Evolutionary conservation across 75 land plant genomes (phyloP).

Genomic region (Cryptomeria japonica): DNA sequence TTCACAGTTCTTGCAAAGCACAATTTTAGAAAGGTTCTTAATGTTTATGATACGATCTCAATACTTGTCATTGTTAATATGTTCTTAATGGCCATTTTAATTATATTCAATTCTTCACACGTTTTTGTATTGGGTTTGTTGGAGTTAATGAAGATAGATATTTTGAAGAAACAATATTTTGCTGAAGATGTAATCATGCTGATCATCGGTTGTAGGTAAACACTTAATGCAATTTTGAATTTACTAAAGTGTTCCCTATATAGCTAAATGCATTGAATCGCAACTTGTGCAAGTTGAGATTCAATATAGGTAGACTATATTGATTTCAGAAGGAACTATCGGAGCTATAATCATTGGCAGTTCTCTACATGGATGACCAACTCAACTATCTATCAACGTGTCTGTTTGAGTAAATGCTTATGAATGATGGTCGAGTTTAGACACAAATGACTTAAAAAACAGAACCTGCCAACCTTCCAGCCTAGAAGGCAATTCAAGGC

Average conservation of each 20-base stretch:
- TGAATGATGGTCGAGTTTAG: no score
- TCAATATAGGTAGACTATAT: no score
- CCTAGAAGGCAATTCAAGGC: no score
- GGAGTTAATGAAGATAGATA: background rate
- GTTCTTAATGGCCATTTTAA: background rate
- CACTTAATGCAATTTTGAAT: no score
- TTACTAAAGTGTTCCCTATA: no score
- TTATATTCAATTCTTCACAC: background rate
- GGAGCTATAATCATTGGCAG: background rate
- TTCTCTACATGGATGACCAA: background rate
- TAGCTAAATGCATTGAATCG: no score
- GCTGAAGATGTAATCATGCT: background rate
- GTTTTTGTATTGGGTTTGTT: no score
- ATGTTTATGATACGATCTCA: no score
- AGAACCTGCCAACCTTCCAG: no score
- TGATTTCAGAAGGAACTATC: background rate
- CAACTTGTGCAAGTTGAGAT: no score
- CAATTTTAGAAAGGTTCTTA: background rate
- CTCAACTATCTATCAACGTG: background rate
- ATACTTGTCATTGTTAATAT: no score
- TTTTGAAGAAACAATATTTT: background rate
- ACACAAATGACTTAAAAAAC: no score
- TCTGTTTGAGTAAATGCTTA: background rate
- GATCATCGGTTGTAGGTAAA: background rate
- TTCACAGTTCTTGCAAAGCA: background rate